A percentile compares a stretch with the other conserved stretches of the same genome.
These are phyloP conservation scores for Pugionium cornutum DNA, from an alignment of 345 rosid genomes.

Conservation along the genomic window DNA sequence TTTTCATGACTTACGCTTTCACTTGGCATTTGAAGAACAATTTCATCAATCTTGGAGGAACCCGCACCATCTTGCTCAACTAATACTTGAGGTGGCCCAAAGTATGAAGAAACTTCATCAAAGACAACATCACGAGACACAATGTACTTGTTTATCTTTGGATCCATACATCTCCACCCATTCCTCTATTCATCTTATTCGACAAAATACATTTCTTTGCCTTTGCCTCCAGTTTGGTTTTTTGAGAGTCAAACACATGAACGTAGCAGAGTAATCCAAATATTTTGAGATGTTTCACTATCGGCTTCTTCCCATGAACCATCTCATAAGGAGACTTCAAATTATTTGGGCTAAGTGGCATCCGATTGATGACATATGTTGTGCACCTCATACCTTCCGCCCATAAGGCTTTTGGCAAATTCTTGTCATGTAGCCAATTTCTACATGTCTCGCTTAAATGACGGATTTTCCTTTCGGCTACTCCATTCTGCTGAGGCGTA, in stretches of 20 bases:
- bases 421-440: background rate
- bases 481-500: background rate
- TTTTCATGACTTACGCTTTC: background rate
- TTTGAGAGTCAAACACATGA: background rate
- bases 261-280: too few relatives aligned
- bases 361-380: conserved; percentile 16
- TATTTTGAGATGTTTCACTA: too few relatives aligned
- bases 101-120: background rate
- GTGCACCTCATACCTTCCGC: conserved; percentile 21
- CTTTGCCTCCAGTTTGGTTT: conserved; percentile 6
- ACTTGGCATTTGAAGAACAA: background rate
- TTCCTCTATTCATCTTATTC: conserved; percentile 32
- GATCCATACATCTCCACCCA: conserved; percentile 33
- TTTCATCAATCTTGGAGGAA: background rate
- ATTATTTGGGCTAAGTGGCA: background rate
- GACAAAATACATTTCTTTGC: conserved; percentile 27
- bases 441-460: conserved; percentile 16
- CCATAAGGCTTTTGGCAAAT: background rate
- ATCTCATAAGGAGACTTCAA: background rate
- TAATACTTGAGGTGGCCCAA: background rate
- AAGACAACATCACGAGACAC: conserved; percentile 29
- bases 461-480: background rate
- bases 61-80: background rate
- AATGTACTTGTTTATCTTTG: background rate
- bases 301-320: background rate